phyloP scores from a whole-genome alignment of 2,329 filamentous ascomycete species.

The Pseudogymnoascus sp. region DNA sequence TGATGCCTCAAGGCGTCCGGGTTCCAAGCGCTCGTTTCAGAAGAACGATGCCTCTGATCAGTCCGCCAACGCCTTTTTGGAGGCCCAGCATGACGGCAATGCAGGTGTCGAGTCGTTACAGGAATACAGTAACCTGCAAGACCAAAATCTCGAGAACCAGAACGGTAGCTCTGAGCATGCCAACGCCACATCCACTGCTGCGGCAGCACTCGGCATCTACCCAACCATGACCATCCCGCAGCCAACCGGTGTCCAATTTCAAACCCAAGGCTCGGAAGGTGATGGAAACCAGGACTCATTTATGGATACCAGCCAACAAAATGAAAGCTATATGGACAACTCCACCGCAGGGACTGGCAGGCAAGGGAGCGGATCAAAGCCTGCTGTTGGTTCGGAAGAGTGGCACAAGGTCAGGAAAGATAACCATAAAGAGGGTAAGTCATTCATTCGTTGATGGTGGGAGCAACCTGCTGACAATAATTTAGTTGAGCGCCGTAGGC shows the following conservation, averaged over 20 bases:
- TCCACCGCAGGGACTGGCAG: slow-evolving; percentile 36
- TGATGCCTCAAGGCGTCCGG: slow-evolving; percentile 27
- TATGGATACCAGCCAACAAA: slow-evolving; percentile 30
- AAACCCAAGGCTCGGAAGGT: slow-evolving; percentile 34
- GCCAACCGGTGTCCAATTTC: slow-evolving; percentile 45
- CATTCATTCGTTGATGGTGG: background rate
- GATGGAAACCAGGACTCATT: slow-evolving; percentile 32
- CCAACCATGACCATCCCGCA: slow-evolving; percentile 47
- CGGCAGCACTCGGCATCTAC: slow-evolving; percentile 39
- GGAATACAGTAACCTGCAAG: slow-evolving; percentile 35
- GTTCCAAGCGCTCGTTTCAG: slow-evolving; percentile 23
- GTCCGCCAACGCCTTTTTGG: slow-evolving; percentile 11
- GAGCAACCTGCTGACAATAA: slow-evolving; percentile 18
- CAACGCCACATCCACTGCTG: slow-evolving; percentile 48
- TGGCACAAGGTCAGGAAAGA: slow-evolving; percentile 97
- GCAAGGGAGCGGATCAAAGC: slow-evolving; percentile 47
- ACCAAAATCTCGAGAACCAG: slow-evolving; percentile 37
- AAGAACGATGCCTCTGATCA: slow-evolving; percentile 22
- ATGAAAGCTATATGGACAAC: slow-evolving; percentile 30
- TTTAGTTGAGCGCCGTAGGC: slow-evolving; percentile 85
- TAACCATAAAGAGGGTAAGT: slow-evolving; percentile 94
- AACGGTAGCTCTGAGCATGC: slow-evolving; percentile 44
- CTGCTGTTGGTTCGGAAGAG: slow-evolving; percentile 88
- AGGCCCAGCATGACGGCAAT: slow-evolving; percentile 19
- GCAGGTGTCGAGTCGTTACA: slow-evolving; percentile 26